phyloP scores from a whole-genome alignment of 2,329 filamentous ascomycete genomes.

The Cryphonectria nitschkei region DNA sequence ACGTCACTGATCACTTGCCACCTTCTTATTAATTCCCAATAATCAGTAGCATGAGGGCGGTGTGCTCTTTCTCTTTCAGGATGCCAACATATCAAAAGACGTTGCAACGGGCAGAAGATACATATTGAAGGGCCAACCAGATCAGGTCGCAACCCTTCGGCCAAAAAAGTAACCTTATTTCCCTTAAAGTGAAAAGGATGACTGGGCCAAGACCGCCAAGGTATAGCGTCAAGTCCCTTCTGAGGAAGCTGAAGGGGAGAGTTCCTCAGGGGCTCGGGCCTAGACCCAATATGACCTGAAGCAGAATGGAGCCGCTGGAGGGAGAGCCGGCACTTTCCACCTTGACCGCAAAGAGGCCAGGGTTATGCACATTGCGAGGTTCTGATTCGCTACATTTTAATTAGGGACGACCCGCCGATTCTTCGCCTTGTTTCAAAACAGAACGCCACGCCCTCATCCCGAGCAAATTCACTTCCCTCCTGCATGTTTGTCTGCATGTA shows the following conservation, averaged over 20 bases:
- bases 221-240: neutral
- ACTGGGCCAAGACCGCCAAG: slow-evolving; percentile 2
- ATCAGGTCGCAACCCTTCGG: neutral
- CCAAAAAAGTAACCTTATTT: neutral
- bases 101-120: neutral
- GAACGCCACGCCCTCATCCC: slow-evolving; percentile 15
- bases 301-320: neutral
- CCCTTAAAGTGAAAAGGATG: neutral
- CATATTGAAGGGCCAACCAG: neutral
- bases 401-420: slow-evolving; percentile 3
- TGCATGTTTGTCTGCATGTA: neutral
- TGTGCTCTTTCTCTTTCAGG: neutral
- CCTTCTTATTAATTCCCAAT: too few species aligned
- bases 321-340: neutral
- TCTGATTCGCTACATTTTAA: slow-evolving; percentile 17
- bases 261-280: neutral
- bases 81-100: neutral
- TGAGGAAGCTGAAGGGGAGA: neutral
- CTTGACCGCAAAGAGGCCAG: neutral
- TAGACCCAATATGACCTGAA: neutral
- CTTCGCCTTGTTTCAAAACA: slow-evolving; percentile 26
- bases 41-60: too few species aligned
- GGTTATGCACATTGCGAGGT: neutral
- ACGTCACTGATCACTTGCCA: too few species aligned
- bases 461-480: too few species aligned